Base-by-base conservation (phyloP, 441 rosid species). In the Eutrema salsugineum region DNA sequence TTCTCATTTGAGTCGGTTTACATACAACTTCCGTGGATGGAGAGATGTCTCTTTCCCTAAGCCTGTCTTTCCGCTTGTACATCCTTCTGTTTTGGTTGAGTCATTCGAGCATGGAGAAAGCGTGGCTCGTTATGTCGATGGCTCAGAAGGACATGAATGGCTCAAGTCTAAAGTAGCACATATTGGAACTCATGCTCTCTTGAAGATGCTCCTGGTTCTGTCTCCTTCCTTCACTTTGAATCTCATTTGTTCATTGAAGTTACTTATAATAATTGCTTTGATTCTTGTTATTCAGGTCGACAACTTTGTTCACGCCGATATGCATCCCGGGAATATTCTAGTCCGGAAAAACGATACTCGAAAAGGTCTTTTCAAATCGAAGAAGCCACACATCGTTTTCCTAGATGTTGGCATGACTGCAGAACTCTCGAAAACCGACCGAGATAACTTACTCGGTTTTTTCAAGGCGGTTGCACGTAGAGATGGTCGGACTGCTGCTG, bases 371-470 rank as follows among this genome's bases (percentile, higher is more conserved):
- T 87, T 82, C 68, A 82, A 51, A 66, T 84, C 85, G 56, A 86
- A 77, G 81, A 87, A 74, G 81, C 91, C 91, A 42, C 91, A 85
- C 59, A 82, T 87, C 12, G 71, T 85, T 40, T 85, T 87, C 79
- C 80, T 87, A 66, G 91, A 87, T 68, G 91, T 87, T 11, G 89
- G 89, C 46, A 83, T 87, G 89, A 87, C 84, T 5, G 89, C 91
- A 59, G 89, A 87, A 64, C 86, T 87, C 62, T 85, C 87, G 14
- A 80, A 82, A 70, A 50, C 54, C 27, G 91, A 87, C 63, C 74
- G 89, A 54, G 73, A 80, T 64, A 87, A 85, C 75, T 49, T 87
- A 58, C 77, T 87, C 54, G 89, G 84, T 5, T 87, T 87, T 44
- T 85, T 87, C 80, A 83, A 83, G 80, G 86, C 91, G 28, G 87